Base-by-base conservation (phyloP, 2,329 filamentous ascomycete genomes). In the Fusarium sp. region DNA sequence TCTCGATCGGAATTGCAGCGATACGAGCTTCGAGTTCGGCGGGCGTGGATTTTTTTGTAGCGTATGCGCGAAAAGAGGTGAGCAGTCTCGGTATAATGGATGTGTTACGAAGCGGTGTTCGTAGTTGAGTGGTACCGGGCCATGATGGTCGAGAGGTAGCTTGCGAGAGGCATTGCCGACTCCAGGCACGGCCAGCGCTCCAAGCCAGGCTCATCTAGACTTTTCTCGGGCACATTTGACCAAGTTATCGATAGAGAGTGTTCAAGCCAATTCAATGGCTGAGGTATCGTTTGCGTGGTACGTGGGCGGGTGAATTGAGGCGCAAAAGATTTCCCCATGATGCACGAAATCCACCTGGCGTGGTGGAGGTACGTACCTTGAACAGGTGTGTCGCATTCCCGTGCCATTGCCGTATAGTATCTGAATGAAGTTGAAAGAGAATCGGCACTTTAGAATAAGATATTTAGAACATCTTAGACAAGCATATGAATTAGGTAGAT, bases 1-100 rank as follows among this genome's bases (percentile, higher is more conserved):
- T 88, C 59, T 92, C 89, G 74, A 94, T 91, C 4, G 92, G 92
- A 56, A 95, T 94, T 8, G 88, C 89, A 18, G 89, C 84, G 63
- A 95, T 94, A 69, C 89, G 86, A 15, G 74, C 73, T 38, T 81
- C 80, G 35, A 81, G 76, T 55, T 81, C 74, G 8, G 75, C 63
- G 6, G 79, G 73, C 11, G 76, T 74, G 8, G 76, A 57, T 50
- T 81, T 81, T 50, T 81, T 81, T 8, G 75, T 43, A 35, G 61
- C 52, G 46, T 62, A 71, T 29, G 56, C 29, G 8, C 64, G 65
- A 15, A 41, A 49, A 15, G 23, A 33, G 9, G 61, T 41, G 11
- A 46, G 13, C 41, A 35, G 29, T n/a, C 41, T 41, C 13, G 60
- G 37, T 20, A 31, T 24, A 8, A 41, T 46, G 16, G 41, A 5